These are phyloP conservation scores for Brassica hybrid DNA, from an alignment of 441 rosid species.

Conservation along the genomic window DNA sequence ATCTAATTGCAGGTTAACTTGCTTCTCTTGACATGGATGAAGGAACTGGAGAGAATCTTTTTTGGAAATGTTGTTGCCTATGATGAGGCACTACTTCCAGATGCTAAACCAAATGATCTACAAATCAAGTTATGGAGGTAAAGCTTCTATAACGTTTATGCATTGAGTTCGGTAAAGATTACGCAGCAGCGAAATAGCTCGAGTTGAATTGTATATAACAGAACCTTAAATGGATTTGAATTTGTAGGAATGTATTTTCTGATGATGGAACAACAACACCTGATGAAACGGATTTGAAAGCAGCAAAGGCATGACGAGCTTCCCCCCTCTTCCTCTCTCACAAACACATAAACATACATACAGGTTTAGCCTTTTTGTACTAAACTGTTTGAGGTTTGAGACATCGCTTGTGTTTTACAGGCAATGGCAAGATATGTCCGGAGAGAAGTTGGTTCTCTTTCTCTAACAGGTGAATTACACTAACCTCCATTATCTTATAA, in stretches of 20 bases:
- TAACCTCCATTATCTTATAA: conserved; percentile 16
- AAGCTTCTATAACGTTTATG: not conserved
- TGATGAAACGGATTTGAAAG: conserved; percentile 55
- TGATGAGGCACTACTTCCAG: conserved; percentile 85
- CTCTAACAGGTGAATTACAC: conserved; percentile 67
- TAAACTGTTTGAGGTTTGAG: conserved; percentile 12
- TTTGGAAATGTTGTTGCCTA: conserved; percentile 93
- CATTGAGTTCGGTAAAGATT: not conserved
- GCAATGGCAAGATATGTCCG: conserved; percentile 93
- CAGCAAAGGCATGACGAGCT: conserved; percentile 76
- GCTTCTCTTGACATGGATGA: conserved; percentile 88
- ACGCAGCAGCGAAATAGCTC: not conserved
- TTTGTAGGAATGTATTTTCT: conserved; percentile 87
- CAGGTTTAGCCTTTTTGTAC: conserved; percentile 14
- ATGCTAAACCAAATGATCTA: conserved; percentile 77
- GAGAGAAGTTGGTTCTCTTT: conserved; percentile 74
- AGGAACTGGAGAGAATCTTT: conserved; percentile 94
- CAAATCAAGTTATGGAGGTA: conserved; percentile 85
- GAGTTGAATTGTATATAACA: not conserved
- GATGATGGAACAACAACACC: conserved; percentile 83
- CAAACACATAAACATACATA: conserved; percentile 32
- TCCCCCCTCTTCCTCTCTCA: conserved; percentile 37
- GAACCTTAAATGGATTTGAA: conserved; percentile 30
- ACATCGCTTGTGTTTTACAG: conserved; percentile 51
- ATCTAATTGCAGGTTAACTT: conserved; percentile 77